These are phyloP conservation scores for Phytopythium litorale DNA, from an alignment of 352 stramenopile genomes.

Conservation along the genomic window DNA sequence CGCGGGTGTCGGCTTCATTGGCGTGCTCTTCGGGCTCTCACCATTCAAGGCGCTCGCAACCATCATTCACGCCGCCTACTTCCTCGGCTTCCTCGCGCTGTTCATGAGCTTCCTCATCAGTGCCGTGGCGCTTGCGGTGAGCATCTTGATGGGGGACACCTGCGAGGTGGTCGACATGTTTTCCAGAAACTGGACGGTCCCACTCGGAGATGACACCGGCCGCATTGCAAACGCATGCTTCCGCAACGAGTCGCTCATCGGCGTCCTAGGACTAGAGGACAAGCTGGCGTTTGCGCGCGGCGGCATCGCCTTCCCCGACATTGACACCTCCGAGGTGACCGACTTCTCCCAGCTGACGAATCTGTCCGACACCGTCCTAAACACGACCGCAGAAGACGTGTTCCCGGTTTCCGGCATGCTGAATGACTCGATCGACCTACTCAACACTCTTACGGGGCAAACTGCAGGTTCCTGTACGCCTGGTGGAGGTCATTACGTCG, in stretches of 20 bases:
- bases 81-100: slow-evolving; percentile 62
- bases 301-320: slow-evolving; percentile 45
- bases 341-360: slow-evolving; percentile 38
- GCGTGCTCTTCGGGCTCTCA: slow-evolving; percentile 60
- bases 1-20: slow-evolving; percentile 47
- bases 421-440: neutral
- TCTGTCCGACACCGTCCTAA: slow-evolving; percentile 8
- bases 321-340: slow-evolving; percentile 26
- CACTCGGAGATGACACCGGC: slow-evolving; percentile 34
- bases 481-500: slow-evolving; percentile 16
- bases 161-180: slow-evolving; percentile 54
- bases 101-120: slow-evolving; percentile 62
- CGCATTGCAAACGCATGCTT: slow-evolving; percentile 63
- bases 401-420: neutral
- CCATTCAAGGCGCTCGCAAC: slow-evolving; percentile 52
- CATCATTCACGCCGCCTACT: slow-evolving; percentile 71
- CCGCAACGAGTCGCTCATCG: slow-evolving; percentile 52
- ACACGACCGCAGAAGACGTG: neutral
- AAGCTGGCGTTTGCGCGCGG: slow-evolving; percentile 55
- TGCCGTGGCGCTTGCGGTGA: slow-evolving; percentile 45
- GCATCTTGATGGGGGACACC: slow-evolving; percentile 53
- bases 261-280: slow-evolving; percentile 45
- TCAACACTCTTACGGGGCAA: slow-evolving; percentile 6
- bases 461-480: slow-evolving; percentile 2
- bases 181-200: slow-evolving; percentile 46